Evolutionary conservation across 345 rosid species (phyloP), one percentile per base, ranked within the genome.

Genomic region (Sonneratia alba): DNA sequence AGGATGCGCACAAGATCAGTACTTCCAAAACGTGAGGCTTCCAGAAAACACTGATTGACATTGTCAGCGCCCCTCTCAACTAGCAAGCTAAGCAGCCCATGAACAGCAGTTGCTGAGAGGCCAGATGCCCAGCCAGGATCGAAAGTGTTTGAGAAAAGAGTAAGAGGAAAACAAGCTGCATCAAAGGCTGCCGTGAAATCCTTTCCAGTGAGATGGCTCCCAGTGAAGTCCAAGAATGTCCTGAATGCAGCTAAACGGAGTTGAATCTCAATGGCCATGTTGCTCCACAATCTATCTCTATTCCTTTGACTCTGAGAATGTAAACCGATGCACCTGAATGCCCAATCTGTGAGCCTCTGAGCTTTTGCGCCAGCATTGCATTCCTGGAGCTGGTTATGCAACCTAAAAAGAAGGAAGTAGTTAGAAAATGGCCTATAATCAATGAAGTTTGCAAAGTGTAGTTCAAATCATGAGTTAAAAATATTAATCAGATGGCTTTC

Each of bases 161-260:
- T 91, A n/a, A 91, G 89, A 18, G 98, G 98, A 74, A 91, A 94
- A 84, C 97, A 94, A 67, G 98, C 98, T 4, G 98, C 97, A 73
- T 91, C 98, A 84, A 94, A 94, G 34, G 97, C 98, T 84, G 91
- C 98, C 0, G 98, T 91, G 81, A 91, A 94, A 87, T 94, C 98
- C 78, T 90, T 94, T 73, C 98, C 98, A 0, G 96, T 86, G 38
- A 94, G 91, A 68, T 88, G 91, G 76, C 86, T 87, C 75, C 97
- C 97, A 1, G 92, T 90, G 63, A 91, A 85, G 83, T 94, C 97
- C 72, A 94, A 77, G 83, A 94, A 94, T 16, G 79, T 78, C 86
- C 90, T 91, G 87, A 94, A 94, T 72, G 97, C 98, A 55, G 97
- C 83, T 70, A 94, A 81, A 79, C 89, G 98, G 71, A 88, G 95